Percentiles rank a stretch among this genome's conserved stretches.
Evolutionary conservation across 208 protist genomes (phyloP).

Genomic region (Crithidia bombi): DNA sequence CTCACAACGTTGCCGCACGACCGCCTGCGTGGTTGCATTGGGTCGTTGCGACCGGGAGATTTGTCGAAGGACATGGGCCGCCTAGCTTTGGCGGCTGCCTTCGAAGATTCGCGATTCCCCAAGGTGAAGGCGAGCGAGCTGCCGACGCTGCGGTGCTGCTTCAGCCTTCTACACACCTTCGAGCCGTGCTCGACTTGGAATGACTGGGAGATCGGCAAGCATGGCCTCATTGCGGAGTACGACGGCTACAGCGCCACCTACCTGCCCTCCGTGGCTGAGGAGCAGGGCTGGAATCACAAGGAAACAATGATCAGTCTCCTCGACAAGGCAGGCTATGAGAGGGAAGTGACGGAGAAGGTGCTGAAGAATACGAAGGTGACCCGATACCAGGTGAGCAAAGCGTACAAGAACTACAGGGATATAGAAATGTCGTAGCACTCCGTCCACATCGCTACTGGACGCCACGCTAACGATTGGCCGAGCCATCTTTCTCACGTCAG

Average conservation of each 20-base stretch:
- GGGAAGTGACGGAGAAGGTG: slow-evolving; percentile 50
- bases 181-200: slow-evolving; percentile 74
- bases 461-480: too few species aligned
- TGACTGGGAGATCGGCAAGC: slow-evolving; percentile 83
- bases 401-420: slow-evolving; percentile 45
- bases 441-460: background rate
- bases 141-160: slow-evolving; percentile 66
- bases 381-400: slow-evolving; percentile 80
- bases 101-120: slow-evolving; percentile 78
- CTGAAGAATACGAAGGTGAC: slow-evolving; percentile 58
- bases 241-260: slow-evolving; percentile 74
- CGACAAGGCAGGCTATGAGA: slow-evolving; percentile 73
- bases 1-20: slow-evolving; percentile 55
- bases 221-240: slow-evolving; percentile 78
- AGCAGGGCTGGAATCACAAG: slow-evolving; percentile 76
- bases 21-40: slow-evolving; percentile 87
- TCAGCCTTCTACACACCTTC: slow-evolving; percentile 86
- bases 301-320: slow-evolving; percentile 71
- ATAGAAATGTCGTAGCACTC: background rate
- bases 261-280: slow-evolving; percentile 76
- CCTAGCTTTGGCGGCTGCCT: slow-evolving; percentile 70
- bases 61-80: slow-evolving; percentile 74
- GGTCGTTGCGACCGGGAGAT: slow-evolving; percentile 64
- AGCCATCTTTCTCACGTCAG: background rate
- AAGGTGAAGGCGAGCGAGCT: slow-evolving; percentile 72